Conservation (phyloP, 2,329 filamentous ascomycete genomes). For the Diaporthe helianthi region DNA sequence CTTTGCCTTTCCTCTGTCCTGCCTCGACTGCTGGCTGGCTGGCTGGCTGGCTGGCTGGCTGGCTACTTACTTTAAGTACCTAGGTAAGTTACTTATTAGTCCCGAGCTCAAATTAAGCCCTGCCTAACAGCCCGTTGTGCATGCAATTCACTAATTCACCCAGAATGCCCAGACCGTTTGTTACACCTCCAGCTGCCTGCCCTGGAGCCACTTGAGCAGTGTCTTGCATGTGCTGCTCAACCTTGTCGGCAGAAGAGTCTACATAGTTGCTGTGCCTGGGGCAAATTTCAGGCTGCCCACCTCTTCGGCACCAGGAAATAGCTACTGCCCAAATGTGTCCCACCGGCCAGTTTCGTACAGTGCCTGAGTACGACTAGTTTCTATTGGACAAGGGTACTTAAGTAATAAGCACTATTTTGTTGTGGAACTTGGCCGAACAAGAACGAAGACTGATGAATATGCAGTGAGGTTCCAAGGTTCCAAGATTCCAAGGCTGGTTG, state of each 20-base stretch:
- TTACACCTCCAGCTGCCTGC: slow-evolving; percentile 25
- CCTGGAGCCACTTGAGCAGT: too few relatives aligned
- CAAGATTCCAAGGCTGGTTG: too few relatives aligned
- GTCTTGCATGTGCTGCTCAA: slow-evolving; percentile 29
- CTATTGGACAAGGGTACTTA: slow-evolving; percentile 8
- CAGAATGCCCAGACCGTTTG: slow-evolving; percentile 23
- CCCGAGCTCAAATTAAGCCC: slow-evolving; percentile 18
- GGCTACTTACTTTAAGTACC: too few relatives aligned
- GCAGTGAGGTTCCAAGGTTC: neutral
- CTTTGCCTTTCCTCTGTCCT: neutral
- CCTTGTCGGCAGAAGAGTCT: slow-evolving; percentile 14
- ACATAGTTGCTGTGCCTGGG: neutral
- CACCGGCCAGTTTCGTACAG: neutral
- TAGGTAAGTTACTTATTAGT: slow-evolving; percentile 1
- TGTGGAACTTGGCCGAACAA: slow-evolving; percentile 8
- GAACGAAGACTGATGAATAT: neutral
- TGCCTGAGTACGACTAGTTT: neutral
- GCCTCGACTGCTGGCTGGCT: slow-evolving; percentile 7
- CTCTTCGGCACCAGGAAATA: neutral
- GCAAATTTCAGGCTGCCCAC: neutral
- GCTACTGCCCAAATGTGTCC: neutral
- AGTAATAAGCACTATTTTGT: slow-evolving; percentile 17
- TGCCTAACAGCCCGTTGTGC: neutral
- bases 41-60: neutral
- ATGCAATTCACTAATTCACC: neutral